A percentile compares a stretch with the other conserved stretches of the same genome.
Conservation (phyloP, 106 monocot genomes). For the Posidonia australis region DNA sequence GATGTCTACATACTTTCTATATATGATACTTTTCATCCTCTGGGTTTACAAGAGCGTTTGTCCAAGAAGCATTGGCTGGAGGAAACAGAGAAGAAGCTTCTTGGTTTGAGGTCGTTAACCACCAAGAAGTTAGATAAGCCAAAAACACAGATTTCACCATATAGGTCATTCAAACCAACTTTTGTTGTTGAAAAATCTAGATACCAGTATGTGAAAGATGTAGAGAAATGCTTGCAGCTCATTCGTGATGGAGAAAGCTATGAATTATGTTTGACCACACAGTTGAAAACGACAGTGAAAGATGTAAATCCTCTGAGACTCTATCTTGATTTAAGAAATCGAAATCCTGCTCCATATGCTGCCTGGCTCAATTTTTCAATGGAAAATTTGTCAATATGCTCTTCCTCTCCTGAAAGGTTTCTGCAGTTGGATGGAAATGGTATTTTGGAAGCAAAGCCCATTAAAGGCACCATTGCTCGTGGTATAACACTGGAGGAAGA, state of each 20-base stretch:
- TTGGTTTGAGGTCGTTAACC: slow-evolving; percentile 30
- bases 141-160: slow-evolving; percentile 5
- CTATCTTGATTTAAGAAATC: slow-evolving; percentile 60
- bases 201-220: slow-evolving; percentile 62
- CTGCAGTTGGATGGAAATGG: slow-evolving; percentile 46
- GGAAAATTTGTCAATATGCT: slow-evolving; percentile 67
- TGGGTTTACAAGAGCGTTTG: neutral
- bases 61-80: slow-evolving; percentile 36
- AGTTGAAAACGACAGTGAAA: slow-evolving; percentile 50
- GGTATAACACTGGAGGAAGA: slow-evolving; percentile 78
- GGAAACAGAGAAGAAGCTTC: slow-evolving; percentile 71
- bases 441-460: slow-evolving; percentile 88
- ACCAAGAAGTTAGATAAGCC: slow-evolving; percentile 15
- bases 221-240: slow-evolving; percentile 52
- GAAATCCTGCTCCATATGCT: slow-evolving; percentile 95
- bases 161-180: neutral
- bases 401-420: slow-evolving; percentile 95
- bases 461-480: slow-evolving; percentile 87
- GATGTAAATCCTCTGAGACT: slow-evolving; percentile 39
- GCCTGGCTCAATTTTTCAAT: slow-evolving; percentile 81
- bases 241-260: slow-evolving; percentile 95
- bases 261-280: slow-evolving; percentile 91
- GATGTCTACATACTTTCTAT: slow-evolving; percentile 74
- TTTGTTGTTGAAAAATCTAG: slow-evolving; percentile 75
- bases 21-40: slow-evolving; percentile 14